Evolutionary conservation across 345 rosid genomes (phyloP).

Genomic region (Gossypium australe): DNA sequence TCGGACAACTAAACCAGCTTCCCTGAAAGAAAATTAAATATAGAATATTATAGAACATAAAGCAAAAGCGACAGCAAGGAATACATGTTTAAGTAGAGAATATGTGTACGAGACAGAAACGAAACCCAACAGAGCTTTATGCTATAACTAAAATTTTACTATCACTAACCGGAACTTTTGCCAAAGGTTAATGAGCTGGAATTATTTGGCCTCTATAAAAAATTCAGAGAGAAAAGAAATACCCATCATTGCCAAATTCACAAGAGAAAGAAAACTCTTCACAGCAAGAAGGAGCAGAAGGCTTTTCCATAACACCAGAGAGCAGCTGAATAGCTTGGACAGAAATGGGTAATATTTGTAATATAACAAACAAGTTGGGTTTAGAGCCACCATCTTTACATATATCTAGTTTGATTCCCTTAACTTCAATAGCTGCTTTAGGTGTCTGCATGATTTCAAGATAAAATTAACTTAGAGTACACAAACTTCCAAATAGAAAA

Average conservation of each 20-base stretch:
- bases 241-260: conserved; percentile 90
- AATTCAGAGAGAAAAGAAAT: conserved; percentile 14
- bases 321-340: conserved; percentile 44
- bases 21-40: conserved; percentile 46
- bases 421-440: conserved; percentile 57
- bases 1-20: conserved; percentile 61
- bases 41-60: conserved; percentile 3
- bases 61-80: conserved; percentile 2
- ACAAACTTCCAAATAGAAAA: background rate
- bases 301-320: conserved; percentile 42
- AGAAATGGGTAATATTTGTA: conserved; percentile 63
- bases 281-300: conserved; percentile 67
- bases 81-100: conserved; percentile 4
- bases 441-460: conserved; percentile 53
- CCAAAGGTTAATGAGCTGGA: conserved; percentile 8
- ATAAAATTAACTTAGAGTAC: background rate
- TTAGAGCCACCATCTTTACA: conserved; percentile 72
- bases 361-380: conserved; percentile 53
- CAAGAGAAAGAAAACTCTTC: conserved; percentile 74
- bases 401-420: conserved; percentile 70
- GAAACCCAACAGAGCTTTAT: background rate
- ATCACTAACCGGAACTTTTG: background rate
- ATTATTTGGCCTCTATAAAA: conserved; percentile 8
- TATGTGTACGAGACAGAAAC: background rate
- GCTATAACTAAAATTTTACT: background rate